Percentiles rank a stretch among this genome's conserved stretches.
Conservation (phyloP, 768 basidiomycete genomes). For the Lentinula aciculospora region DNA sequence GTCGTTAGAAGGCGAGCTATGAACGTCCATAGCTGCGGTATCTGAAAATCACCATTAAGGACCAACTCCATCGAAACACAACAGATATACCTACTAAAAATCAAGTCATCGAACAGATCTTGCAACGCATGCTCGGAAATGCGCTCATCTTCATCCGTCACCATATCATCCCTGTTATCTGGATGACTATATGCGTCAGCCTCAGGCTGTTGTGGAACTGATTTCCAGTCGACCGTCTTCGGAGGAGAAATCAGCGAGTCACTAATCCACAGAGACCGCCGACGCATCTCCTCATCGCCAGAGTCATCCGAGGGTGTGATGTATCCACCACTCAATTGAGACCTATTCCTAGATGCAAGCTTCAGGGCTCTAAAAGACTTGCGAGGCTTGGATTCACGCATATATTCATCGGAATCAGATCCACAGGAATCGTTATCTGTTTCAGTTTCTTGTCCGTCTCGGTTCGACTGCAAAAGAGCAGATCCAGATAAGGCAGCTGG, state of each 20-base stretch:
- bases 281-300: conserved; percentile 7
- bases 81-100: conserved; percentile 9
- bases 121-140: conserved; percentile 17
- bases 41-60: background rate
- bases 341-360: background rate
- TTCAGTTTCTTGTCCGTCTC: background rate
- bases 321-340: conserved; percentile 6
- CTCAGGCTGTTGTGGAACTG: conserved; percentile 4
- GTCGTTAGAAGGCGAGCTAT: background rate
- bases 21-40: background rate
- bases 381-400: background rate
- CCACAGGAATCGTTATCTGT: conserved; percentile 1
- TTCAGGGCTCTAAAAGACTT: background rate
- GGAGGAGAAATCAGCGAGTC: conserved; percentile 20
- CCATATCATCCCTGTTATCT: background rate
- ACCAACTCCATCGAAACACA: background rate
- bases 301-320: conserved; percentile 7
- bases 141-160: conserved; percentile 12
- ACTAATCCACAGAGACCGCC: conserved; percentile 18
- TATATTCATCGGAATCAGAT: conserved; percentile 2
- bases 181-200: conserved; percentile 10
- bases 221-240: conserved; percentile 14
- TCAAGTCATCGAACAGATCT: conserved; percentile 15
- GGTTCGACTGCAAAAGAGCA: background rate
- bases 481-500: background rate